phyloP scores from a whole-genome alignment of 2,329 filamentous ascomycete species.

The Penicillium sp. region DNA sequence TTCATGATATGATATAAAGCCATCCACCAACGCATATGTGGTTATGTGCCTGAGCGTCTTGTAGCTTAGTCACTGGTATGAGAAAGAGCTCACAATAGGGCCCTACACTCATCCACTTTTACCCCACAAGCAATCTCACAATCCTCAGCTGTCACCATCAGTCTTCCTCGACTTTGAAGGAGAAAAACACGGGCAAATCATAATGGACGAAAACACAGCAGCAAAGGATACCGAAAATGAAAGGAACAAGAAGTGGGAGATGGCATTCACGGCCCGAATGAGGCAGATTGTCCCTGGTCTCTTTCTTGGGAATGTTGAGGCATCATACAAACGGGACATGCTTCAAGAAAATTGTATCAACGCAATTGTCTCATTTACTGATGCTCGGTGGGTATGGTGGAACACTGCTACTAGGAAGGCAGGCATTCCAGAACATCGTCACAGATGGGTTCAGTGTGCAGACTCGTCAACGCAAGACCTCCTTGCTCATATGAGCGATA shows the following conservation, averaged over 20 bases:
- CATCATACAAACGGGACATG: conserved; percentile 22
- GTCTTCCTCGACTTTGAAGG: too few species aligned
- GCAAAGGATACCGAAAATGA: neutral
- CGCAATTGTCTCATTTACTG: conserved; percentile 23
- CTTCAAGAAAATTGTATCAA: conserved; percentile 23
- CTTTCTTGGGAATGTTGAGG: conserved; percentile 25
- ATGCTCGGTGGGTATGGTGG: conserved; percentile 25
- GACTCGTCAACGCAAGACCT: conserved; percentile 31
- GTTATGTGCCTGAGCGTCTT: too few species aligned
- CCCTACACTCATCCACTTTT: too few species aligned
- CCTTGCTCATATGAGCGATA: conserved; percentile 24
- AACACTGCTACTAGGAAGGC: conserved; percentile 19
- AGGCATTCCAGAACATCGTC: conserved; percentile 23
- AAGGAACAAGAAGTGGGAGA: conserved; percentile 20
- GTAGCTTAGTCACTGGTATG: too few species aligned
- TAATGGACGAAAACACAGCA: too few species aligned
- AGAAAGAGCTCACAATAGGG: too few species aligned
- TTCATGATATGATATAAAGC: too few species aligned
- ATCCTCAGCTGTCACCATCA: too few species aligned
- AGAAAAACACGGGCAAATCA: too few species aligned
- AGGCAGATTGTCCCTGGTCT: conserved; percentile 27
- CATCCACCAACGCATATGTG: too few species aligned
- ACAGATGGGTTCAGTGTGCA: conserved; percentile 29
- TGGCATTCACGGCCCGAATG: conserved; percentile 17
- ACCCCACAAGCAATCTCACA: too few species aligned